A percentile compares a stretch with the other conserved stretches of the same genome.
phyloP scores from a whole-genome alignment of 345 rosid genomes.

The Salix viminalis region DNA sequence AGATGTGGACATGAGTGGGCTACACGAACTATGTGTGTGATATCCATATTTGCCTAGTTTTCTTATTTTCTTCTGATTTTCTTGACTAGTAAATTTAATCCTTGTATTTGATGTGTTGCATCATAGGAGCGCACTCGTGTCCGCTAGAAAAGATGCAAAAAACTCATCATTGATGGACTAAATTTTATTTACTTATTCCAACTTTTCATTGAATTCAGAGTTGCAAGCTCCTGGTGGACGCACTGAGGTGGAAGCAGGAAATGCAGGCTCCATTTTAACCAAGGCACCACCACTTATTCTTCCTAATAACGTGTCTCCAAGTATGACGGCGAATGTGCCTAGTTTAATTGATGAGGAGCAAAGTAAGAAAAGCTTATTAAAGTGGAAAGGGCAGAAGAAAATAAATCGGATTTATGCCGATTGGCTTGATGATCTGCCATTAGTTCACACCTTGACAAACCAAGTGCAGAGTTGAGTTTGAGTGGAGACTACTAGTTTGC shows the following conservation, averaged over 20 bases:
- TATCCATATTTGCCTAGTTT: neutral
- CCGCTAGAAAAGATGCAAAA: neutral
- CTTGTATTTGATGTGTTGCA: neutral
- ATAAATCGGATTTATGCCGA: constrained; percentile 82
- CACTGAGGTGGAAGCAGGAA: constrained; percentile 53
- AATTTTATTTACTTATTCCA: neutral
- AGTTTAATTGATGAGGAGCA: constrained; percentile 43
- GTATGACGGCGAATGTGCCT: constrained; percentile 28
- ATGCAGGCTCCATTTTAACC: constrained; percentile 21
- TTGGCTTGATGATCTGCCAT: constrained; percentile 89
- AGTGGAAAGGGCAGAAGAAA: constrained; percentile 80
- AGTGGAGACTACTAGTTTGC: neutral
- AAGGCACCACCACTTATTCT: constrained; percentile 33
- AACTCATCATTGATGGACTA: neutral
- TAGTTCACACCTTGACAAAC: constrained; percentile 23
- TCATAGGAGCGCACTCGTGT: neutral
- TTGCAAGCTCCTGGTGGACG: constrained; percentile 49
- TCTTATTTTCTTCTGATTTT: neutral
- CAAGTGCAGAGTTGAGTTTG: constrained; percentile 16
- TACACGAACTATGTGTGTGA: neutral
- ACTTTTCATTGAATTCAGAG: constrained; percentile 41
- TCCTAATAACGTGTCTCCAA: constrained; percentile 38
- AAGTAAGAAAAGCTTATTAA: constrained; percentile 56
- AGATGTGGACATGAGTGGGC: neutral
- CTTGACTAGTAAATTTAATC: neutral